Conservation (phyloP, 2,329 filamentous ascomycete genomes). For the Pochonia chlamydosporia region DNA sequence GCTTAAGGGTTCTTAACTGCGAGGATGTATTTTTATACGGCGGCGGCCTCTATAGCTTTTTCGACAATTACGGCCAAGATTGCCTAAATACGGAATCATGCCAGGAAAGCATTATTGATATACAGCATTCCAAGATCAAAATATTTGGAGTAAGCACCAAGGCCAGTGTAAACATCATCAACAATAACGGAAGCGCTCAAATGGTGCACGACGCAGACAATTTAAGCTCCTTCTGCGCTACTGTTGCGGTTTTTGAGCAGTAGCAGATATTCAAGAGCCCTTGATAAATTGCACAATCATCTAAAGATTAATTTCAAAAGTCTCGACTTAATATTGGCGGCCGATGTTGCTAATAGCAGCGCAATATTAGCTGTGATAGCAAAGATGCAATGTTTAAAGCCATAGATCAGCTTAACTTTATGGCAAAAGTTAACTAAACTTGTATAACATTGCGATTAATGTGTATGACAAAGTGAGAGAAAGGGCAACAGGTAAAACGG, state of each 20-base stretch:
- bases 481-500: too few relatives aligned
- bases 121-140: conserved; percentile 61
- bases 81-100: conserved; percentile 65
- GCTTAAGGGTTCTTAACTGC: conserved; percentile 64
- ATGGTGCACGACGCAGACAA: conserved; percentile 54
- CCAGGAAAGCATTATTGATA: conserved; percentile 70
- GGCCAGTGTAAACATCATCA: conserved; percentile 68
- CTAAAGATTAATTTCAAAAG: too few relatives aligned
- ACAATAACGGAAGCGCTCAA: conserved; percentile 49
- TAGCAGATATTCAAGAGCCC: too few relatives aligned
- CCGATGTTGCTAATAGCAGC: too few relatives aligned
- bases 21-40: conserved; percentile 66
- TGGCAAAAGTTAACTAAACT: too few relatives aligned
- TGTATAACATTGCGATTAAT: too few relatives aligned
- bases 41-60: conserved; percentile 75
- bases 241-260: conserved; percentile 45
- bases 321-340: too few relatives aligned
- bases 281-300: too few relatives aligned
- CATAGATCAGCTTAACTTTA: too few relatives aligned
- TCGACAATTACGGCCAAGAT: conserved; percentile 70
- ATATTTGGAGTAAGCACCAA: conserved; percentile 70
- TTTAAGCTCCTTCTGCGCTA: conserved; percentile 59
- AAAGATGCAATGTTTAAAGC: too few relatives aligned
- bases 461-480: too few relatives aligned
- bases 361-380: too few relatives aligned